Evolutionary conservation across 2,329 filamentous ascomycete genomes (phyloP), one percentile per base, ranked within the genome.

Genomic region (Cercospora brassicicola): DNA sequence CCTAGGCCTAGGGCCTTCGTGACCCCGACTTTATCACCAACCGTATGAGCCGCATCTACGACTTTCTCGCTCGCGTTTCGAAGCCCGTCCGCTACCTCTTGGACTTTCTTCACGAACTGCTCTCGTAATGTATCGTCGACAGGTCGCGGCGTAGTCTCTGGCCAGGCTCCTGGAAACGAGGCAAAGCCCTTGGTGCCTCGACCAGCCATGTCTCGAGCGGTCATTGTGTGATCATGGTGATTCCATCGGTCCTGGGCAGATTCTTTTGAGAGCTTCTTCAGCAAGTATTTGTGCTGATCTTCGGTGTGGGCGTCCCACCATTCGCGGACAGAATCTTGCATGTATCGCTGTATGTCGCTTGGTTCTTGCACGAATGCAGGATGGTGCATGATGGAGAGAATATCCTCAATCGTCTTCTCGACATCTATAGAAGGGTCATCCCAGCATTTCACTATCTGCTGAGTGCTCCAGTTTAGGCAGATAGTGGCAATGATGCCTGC

Each of bases 401-500:
- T 59, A 2, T 23, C 55, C 13, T 59, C 55, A 30, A 59, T 36
- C 30, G 55, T 59, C 55, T 59, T 15, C 3, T 36, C 55, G 55
- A 36, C 55, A 11, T 59, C 31, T 7, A 59, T 2, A 2, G 55
- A 31, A 33, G 55, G 30, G 7, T 59, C 55, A 36, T 59, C 55
- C 55, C 55, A 59, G 55, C 55, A 59, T 20, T 59, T 59, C 28
- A 59, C 55, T 11, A 59, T 59, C n/a, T 36, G 15, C 11, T 59
- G 55, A 8, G 55, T 59, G 55, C 55, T 59, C 55, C 55, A 59
- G 9, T 59, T 59, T 11, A 36, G 5, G n/a, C 28, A 33, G 9
- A 59, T 59, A 2, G 55, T 59, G 28, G 55, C 55, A 20, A 59
- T 59, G 55, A 59, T 36, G 3, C 93, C 93, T 53, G 93, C 93